Conservation (phyloP, 495 filamentous ascomycete genomes). For the Penicillium ucsense region DNA sequence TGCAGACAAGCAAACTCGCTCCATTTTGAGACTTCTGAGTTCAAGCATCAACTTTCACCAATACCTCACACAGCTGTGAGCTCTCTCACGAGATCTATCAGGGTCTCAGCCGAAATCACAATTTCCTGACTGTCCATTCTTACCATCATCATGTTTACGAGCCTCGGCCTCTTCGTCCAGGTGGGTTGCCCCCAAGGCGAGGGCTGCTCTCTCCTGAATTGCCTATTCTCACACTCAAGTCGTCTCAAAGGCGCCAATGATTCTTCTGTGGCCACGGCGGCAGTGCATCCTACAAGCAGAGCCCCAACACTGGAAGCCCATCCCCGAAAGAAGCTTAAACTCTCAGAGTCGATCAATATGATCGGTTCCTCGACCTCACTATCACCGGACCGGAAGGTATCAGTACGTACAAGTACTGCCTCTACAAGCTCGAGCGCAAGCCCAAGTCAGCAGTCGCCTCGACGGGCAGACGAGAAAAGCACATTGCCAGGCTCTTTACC, state of each 20-base stretch:
- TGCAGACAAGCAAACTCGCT: no score
- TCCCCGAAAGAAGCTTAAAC: conserved; percentile 3
- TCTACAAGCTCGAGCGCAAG: not conserved
- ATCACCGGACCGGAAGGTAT: not conserved
- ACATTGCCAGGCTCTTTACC: conserved; percentile 3
- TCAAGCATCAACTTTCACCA: no score
- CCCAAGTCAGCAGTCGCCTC: not conserved
- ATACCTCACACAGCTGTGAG: no score
- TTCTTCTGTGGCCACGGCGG: not conserved
- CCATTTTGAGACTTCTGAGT: no score
- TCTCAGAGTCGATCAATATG: not conserved
- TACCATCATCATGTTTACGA: conserved; percentile 48
- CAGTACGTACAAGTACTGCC: not conserved
- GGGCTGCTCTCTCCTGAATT: conserved; percentile 44
- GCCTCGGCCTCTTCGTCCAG: conserved; percentile 54
- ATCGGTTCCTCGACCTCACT: not conserved
- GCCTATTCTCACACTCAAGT: conserved; percentile 47
- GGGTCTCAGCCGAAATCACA: no score
- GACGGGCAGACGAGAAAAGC: not conserved
- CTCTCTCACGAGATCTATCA: no score
- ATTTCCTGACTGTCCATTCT: conserved; percentile 10
- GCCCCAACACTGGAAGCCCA: not conserved
- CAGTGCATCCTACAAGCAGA: not conserved
- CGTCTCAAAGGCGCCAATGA: not conserved
- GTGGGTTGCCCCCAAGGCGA: conserved; percentile 55